Percentiles rank a stretch among this genome's conserved stretches.
phyloP scores from a whole-genome alignment of 371 early-diverging fungal species.

The Mycotypha africana region DNA sequence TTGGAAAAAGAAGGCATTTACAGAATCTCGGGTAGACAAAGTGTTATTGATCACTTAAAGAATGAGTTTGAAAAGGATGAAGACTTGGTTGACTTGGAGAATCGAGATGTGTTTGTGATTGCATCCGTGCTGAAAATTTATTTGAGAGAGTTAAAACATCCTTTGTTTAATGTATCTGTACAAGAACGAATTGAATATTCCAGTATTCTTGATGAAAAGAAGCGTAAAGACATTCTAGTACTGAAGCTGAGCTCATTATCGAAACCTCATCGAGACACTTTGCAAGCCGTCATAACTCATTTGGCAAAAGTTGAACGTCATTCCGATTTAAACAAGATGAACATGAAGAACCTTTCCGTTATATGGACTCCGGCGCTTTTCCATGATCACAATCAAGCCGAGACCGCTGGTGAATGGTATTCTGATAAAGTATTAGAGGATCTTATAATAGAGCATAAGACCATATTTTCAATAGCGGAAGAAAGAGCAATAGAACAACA shows the following conservation, averaged over 20 bases:
- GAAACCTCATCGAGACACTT: slow-evolving; percentile 44
- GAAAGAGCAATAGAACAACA: not conserved
- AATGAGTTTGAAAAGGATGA: slow-evolving; percentile 51
- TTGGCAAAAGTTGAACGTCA: slow-evolving; percentile 39
- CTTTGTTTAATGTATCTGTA: slow-evolving; percentile 48
- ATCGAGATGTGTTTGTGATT: slow-evolving; percentile 51
- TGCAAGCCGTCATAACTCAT: slow-evolving; percentile 43
- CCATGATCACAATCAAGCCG: slow-evolving; percentile 53
- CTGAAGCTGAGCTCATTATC: slow-evolving; percentile 30
- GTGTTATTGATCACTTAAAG: slow-evolving; percentile 42
- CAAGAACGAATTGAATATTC: slow-evolving; percentile 54
- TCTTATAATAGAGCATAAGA: slow-evolving; percentile 23
- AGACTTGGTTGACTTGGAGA: slow-evolving; percentile 34
- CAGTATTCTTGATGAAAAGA: slow-evolving; percentile 30
- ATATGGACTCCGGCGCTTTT: slow-evolving; percentile 60
- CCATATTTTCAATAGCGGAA: slow-evolving; percentile 9
- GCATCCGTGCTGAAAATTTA: slow-evolving; percentile 61
- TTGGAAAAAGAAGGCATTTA: slow-evolving; percentile 58
- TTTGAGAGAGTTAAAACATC: slow-evolving; percentile 58
- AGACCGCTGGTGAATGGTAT: slow-evolving; percentile 39
- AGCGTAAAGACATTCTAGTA: slow-evolving; percentile 27
- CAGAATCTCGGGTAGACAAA: slow-evolving; percentile 51
- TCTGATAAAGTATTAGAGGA: slow-evolving; percentile 39
- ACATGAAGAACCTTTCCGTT: slow-evolving; percentile 47
- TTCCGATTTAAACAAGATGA: slow-evolving; percentile 54